Conservation (phyloP, 306 rosid genomes). For the Pterocarpus santalinus region DNA sequence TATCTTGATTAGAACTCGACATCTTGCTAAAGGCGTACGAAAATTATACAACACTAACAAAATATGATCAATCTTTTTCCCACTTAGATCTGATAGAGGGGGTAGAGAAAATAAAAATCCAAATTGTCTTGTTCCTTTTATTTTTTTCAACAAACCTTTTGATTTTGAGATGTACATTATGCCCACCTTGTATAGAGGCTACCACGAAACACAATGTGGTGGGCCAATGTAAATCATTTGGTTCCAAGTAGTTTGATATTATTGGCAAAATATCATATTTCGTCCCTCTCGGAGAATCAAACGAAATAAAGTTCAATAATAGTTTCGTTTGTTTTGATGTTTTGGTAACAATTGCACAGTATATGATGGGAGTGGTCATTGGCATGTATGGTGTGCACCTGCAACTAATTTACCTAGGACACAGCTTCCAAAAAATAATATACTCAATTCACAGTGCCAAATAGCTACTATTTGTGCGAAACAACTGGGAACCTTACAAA, state of each 20-base stretch:
- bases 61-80: conserved; percentile 30
- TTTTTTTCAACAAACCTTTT: not conserved
- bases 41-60: conserved; percentile 10
- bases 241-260: conserved; percentile 15
- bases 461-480: not conserved
- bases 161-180: conserved; percentile 2
- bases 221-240: conserved; percentile 29
- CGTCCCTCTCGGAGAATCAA: conserved; percentile 17
- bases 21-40: conserved; percentile 26
- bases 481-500: too few relatives aligned
- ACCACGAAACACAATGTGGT: conserved; percentile 32
- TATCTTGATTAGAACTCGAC: conserved; percentile 38
- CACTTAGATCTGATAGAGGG: conserved; percentile 7
- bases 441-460: too few relatives aligned
- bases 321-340: not conserved
- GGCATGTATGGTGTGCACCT: conserved; percentile 14
- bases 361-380: conserved; percentile 22
- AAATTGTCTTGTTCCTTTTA: conserved; percentile 19
- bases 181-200: conserved; percentile 35
- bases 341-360: not conserved
- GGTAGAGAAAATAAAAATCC: conserved; percentile 24
- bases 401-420: conserved; percentile 21
- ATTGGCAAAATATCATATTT: conserved; percentile 38
- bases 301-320: conserved; percentile 24
- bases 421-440: not conserved